These are phyloP conservation scores for Colletotrichum cordylinicola DNA, from an alignment of 2,329 filamentous ascomycete genomes.

Conservation along the genomic window DNA sequence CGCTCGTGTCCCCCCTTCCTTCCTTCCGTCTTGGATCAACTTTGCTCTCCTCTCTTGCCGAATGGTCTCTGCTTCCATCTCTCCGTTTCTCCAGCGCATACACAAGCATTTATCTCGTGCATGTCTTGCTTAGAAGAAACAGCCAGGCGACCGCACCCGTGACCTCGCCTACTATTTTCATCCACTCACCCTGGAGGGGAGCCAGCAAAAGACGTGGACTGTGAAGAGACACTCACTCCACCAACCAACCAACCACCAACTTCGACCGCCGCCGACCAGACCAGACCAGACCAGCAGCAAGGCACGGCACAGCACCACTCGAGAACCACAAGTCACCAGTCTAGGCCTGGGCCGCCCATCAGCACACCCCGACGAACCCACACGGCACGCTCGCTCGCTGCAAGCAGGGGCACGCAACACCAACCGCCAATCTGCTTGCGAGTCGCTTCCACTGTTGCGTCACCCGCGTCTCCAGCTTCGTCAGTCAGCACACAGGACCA, in stretches of 20 bases:
- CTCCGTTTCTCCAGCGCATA: neutral
- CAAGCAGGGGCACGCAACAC: slow-evolving; percentile 3
- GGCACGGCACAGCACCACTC: slow-evolving; percentile 1
- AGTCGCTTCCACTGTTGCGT: slow-evolving; percentile 10
- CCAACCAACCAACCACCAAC: neutral
- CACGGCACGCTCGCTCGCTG: neutral
- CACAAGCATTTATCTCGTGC: neutral
- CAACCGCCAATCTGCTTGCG: slow-evolving; percentile 6
- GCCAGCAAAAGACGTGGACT: neutral
- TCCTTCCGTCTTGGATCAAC: neutral
- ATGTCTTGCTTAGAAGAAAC: neutral
- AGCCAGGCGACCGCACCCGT: neutral
- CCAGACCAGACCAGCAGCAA: neutral
- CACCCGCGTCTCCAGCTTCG: slow-evolving; percentile 14
- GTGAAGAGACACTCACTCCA: no score
- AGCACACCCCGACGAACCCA: neutral
- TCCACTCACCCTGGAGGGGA: neutral
- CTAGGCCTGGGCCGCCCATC: neutral
- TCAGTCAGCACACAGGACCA: neutral
- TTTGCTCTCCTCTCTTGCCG: neutral
- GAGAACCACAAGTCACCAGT: neutral
- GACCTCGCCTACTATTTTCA: neutral
- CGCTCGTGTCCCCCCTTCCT: neutral
- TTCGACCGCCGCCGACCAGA: neutral
- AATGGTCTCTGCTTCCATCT: neutral